Conservation (phyloP, 2,329 filamentous ascomycete genomes). For the Aspergillus sp. region DNA sequence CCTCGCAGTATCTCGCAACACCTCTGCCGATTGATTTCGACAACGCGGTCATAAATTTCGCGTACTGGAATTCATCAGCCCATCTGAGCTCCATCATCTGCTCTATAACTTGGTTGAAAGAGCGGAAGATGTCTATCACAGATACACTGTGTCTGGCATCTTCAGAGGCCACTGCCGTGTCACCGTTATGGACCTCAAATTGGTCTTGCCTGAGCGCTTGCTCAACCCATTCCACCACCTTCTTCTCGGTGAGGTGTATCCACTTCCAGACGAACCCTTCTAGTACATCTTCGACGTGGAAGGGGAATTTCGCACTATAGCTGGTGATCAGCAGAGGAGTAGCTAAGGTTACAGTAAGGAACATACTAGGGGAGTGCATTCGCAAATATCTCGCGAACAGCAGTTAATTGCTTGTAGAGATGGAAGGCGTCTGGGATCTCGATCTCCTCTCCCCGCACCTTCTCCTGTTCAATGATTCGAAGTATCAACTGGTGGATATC, state of each 20-base stretch:
- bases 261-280: conserved; percentile 96
- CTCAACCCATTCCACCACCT: conserved; percentile 82
- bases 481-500: conserved; percentile 85
- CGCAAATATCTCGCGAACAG: conserved; percentile 79
- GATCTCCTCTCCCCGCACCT: conserved; percentile 73
- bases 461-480: conserved; percentile 75
- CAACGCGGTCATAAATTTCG: conserved; percentile 94
- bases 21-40: conserved; percentile 83
- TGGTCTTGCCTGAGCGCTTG: conserved; percentile 88
- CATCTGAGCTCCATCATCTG: conserved; percentile 85
- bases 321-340: background rate
- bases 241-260: conserved; percentile 80
- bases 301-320: conserved; percentile 69
- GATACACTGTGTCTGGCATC: conserved; percentile 91
- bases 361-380: conserved; percentile 68
- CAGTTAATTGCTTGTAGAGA: conserved; percentile 84
- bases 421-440: conserved; percentile 92
- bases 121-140: conserved; percentile 88
- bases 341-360: background rate
- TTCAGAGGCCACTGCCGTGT: conserved; percentile 69
- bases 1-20: conserved; percentile 86
- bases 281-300: conserved; percentile 83
- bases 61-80: conserved; percentile 91
- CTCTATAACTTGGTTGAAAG: conserved; percentile 90
- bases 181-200: conserved; percentile 74